Conservation (phyloP, 306 rosid genomes). For the Alnus rubra region DNA sequence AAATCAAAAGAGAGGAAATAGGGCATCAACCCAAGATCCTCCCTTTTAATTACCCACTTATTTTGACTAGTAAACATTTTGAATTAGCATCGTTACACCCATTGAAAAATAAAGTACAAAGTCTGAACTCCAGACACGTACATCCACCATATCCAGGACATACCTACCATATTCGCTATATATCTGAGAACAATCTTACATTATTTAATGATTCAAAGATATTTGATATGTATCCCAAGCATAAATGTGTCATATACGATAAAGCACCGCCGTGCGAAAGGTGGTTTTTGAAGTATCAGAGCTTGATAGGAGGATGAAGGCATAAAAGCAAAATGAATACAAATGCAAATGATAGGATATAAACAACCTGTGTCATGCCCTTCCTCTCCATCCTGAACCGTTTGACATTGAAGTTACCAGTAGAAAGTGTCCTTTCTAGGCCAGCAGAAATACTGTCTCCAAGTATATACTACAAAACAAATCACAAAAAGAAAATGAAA, state of each 20-base stretch:
- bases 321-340: neutral
- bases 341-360: slow-evolving; percentile 1
- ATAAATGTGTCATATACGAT: neutral
- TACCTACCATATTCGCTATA: neutral
- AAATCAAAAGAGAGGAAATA: neutral
- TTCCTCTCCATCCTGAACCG: slow-evolving; percentile 85
- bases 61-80: neutral
- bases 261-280: neutral
- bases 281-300: neutral
- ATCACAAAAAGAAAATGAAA: neutral
- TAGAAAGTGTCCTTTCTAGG: slow-evolving; percentile 83
- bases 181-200: neutral
- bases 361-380: slow-evolving; percentile 90
- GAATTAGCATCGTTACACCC: neutral
- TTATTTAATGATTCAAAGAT: neutral
- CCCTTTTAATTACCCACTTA: neutral
- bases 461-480: slow-evolving; percentile 31
- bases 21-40: neutral
- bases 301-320: neutral
- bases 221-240: neutral
- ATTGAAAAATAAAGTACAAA: neutral
- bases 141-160: neutral
- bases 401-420: slow-evolving; percentile 76
- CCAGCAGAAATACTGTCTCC: slow-evolving; percentile 50
- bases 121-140: neutral